A percentile compares a stretch with the other conserved stretches of the same genome.
Conservation (phyloP, 2,329 filamentous ascomycete species). For the Furcasterigmium sp. region DNA sequence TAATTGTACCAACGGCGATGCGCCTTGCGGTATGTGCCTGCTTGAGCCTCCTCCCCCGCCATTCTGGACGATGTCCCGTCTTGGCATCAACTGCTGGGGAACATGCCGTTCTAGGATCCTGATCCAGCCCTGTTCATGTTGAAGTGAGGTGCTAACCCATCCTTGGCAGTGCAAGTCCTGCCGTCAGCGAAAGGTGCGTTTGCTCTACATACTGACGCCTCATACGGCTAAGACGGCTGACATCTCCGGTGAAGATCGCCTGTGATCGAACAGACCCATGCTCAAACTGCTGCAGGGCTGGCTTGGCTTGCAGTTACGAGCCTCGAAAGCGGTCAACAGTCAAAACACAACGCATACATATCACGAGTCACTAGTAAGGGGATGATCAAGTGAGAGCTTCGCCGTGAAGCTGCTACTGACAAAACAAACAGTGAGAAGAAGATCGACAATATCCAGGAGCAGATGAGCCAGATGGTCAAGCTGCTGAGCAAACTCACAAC, state of each 20-base stretch:
- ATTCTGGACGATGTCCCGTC: too few relatives aligned
- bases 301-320: conserved; percentile 4
- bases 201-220: neutral
- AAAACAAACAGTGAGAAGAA: conserved; percentile 3
- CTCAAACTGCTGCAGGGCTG: conserved; percentile 4
- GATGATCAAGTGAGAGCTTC: too few relatives aligned
- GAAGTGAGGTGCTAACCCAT: too few relatives aligned
- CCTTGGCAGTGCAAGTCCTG: conserved; percentile 7
- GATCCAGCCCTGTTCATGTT: too few relatives aligned
- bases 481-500: neutral
- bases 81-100: too few relatives aligned
- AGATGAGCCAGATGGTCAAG: conserved; percentile 6
- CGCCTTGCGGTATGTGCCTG: too few relatives aligned
- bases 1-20: too few relatives aligned
- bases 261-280: conserved; percentile 8
- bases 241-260: conserved; percentile 1
- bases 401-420: too few relatives aligned
- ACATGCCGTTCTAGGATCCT: too few relatives aligned
- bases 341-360: conserved; percentile 4
- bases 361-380: conserved; percentile 7
- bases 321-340: conserved; percentile 3
- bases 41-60: too few relatives aligned
- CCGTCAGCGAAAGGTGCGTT: conserved; percentile 7
- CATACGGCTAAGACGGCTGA: too few relatives aligned
- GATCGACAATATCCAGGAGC: conserved; percentile 5